These are phyloP conservation scores for Boehmeria nivea DNA, from an alignment of 306 rosid species.

Conservation along the genomic window DNA sequence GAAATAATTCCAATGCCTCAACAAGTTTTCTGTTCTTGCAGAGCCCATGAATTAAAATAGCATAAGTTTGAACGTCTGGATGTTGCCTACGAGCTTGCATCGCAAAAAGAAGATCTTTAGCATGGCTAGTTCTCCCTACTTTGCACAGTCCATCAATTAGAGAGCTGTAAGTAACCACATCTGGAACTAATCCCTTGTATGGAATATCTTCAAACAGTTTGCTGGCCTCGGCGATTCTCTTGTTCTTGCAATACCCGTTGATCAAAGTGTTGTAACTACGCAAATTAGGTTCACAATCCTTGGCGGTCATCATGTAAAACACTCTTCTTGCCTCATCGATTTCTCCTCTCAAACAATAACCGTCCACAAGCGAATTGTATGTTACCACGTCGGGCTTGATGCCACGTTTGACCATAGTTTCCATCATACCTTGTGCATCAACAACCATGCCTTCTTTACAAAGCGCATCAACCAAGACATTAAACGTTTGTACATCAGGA, in stretches of 20 bases:
- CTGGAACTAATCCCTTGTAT: not conserved
- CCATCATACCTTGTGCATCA: too few relatives aligned
- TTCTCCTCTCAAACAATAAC: too few relatives aligned
- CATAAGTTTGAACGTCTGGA: slow-evolving; percentile 3
- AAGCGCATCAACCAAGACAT: too few relatives aligned
- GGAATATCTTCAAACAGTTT: not conserved
- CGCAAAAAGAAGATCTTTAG: not conserved
- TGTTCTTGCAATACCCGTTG: not conserved
- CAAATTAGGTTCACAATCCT: too few relatives aligned
- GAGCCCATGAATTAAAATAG: slow-evolving; percentile 2
- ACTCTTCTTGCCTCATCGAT: too few relatives aligned
- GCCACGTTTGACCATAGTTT: too few relatives aligned
- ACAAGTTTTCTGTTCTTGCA: slow-evolving; percentile 5
- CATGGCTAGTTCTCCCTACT: not conserved
- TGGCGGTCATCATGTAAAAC: too few relatives aligned
- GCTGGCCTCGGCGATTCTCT: not conserved
- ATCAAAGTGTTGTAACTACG: not conserved
- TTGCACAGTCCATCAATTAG: not conserved
- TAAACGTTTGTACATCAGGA: too few relatives aligned
- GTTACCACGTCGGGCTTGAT: too few relatives aligned
- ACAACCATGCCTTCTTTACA: too few relatives aligned
- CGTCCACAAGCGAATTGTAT: too few relatives aligned
- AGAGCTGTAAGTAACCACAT: slow-evolving; percentile 5
- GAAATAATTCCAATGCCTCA: slow-evolving; percentile 11
- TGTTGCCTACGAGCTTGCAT: slow-evolving; percentile 6